Conservation (phyloP, 371 early-diverging fungal species). For the Thermomucor indicae-seudaticae region DNA sequence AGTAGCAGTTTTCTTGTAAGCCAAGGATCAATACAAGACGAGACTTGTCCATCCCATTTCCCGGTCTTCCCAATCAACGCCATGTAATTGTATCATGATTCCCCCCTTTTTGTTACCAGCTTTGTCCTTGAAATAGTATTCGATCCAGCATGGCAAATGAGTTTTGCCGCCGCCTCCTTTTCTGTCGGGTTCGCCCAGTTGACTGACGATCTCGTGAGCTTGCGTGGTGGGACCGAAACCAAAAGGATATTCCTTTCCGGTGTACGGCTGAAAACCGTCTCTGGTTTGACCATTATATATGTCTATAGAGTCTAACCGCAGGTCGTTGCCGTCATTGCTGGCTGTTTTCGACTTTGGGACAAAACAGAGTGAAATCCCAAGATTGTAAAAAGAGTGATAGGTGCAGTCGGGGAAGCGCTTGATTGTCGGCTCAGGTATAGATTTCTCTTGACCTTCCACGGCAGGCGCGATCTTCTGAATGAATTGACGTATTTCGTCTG, state of each 20-base stretch:
- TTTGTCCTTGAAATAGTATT: slow-evolving; percentile 32
- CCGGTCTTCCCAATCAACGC: slow-evolving; percentile 49
- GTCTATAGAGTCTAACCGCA: slow-evolving; percentile 33
- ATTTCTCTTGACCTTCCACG: background rate
- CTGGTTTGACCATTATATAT: slow-evolving; percentile 39
- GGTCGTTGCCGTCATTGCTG: slow-evolving; percentile 1
- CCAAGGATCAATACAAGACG: slow-evolving; percentile 3
- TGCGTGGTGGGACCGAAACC: slow-evolving; percentile 21
- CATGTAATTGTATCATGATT: slow-evolving; percentile 39
- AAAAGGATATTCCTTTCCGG: slow-evolving; percentile 7
- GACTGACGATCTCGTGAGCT: slow-evolving; percentile 40
- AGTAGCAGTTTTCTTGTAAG: too few relatives aligned
- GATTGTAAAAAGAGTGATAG: slow-evolving; percentile 34
- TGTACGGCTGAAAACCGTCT: slow-evolving; percentile 32
- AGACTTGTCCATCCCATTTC: slow-evolving; percentile 43
- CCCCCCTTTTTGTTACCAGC: slow-evolving; percentile 16
- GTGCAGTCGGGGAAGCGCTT: slow-evolving; percentile 24
- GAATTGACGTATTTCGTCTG: background rate
- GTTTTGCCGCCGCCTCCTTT: slow-evolving; percentile 47
- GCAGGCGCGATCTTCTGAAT: background rate
- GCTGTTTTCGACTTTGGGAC: slow-evolving; percentile 1
- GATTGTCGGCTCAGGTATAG: slow-evolving; percentile 4
- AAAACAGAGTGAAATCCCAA: slow-evolving; percentile 43
- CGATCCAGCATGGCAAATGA: slow-evolving; percentile 44
- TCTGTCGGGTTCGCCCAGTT: slow-evolving; percentile 42